Percentiles rank a stretch among this genome's conserved stretches.
phyloP scores from a whole-genome alignment of 176 grass and related monocot species.

The Thalia dealbata region DNA sequence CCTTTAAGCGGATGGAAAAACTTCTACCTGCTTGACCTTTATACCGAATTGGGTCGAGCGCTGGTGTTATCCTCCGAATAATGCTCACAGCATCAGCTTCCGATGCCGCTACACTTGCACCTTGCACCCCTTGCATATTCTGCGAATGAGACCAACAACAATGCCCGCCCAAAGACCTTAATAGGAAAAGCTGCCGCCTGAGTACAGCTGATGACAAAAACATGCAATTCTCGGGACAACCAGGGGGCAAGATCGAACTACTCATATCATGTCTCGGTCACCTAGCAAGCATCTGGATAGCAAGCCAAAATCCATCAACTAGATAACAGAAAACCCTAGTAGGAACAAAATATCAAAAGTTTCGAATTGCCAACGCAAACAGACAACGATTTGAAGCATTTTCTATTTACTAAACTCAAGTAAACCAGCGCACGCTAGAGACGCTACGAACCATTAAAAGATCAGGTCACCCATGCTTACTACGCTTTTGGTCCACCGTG shows the following conservation, averaged over 20 bases:
- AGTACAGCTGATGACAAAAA: conserved; percentile 44
- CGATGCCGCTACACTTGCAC: conserved; percentile 2
- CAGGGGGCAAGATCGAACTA: neutral
- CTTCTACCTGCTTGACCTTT: conserved; percentile 81
- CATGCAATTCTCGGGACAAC: conserved; percentile 33
- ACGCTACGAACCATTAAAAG: no score
- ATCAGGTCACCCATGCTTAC: no score
- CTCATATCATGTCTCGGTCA: conserved; percentile 19
- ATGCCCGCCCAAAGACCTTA: conserved; percentile 21
- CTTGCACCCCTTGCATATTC: conserved; percentile 28
- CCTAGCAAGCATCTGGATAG: neutral
- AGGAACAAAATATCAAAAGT: no score
- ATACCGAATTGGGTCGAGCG: conserved; percentile 42
- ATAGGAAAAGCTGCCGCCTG: conserved; percentile 55
- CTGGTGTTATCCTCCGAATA: conserved; percentile 57
- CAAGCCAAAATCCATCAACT: neutral
- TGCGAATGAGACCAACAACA: neutral
- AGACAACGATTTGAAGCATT: neutral
- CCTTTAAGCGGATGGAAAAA: neutral
- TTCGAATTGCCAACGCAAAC: no score
- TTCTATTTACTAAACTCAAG: neutral
- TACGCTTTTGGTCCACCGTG: no score
- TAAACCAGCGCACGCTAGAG: no score
- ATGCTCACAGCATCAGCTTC: conserved; percentile 74
- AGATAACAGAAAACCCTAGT: neutral